phyloP scores from a whole-genome alignment of 169 alveolate genomes.

The Plasmodium falciparum region DNA sequence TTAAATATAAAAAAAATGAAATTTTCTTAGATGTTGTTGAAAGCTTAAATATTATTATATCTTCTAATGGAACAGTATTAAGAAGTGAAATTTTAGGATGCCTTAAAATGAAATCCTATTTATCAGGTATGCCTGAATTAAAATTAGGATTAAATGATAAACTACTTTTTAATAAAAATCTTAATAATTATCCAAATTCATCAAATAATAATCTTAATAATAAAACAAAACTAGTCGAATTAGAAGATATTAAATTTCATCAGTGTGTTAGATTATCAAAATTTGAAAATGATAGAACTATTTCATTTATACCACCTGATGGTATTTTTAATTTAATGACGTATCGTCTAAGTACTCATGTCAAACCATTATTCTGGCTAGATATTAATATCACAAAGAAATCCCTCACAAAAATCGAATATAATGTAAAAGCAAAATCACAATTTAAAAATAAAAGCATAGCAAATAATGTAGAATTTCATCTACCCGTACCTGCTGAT shows the following conservation, averaged over 20 bases:
- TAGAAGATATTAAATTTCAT: slow-evolving; percentile 99
- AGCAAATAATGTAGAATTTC: slow-evolving; percentile 98
- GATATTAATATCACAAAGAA: slow-evolving; percentile 94
- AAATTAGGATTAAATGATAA: slow-evolving; percentile 98
- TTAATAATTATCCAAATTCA: slow-evolving; percentile 40
- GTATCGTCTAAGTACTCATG: slow-evolving; percentile 96
- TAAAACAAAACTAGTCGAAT: slow-evolving; percentile 92
- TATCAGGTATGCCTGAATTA: slow-evolving; percentile 99
- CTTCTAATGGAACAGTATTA: slow-evolving; percentile 92
- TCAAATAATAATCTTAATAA: slow-evolving; percentile 64
- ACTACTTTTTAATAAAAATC: slow-evolving; percentile 85
- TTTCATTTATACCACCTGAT: slow-evolving; percentile 99
- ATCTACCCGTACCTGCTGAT: slow-evolving; percentile 99
- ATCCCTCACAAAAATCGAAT: slow-evolving; percentile 94
- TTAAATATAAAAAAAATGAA: slow-evolving; percentile 98
- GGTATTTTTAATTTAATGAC: slow-evolving; percentile 99
- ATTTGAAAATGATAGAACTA: slow-evolving; percentile 94
- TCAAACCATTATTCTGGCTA: slow-evolving; percentile 97
- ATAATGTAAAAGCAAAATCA: slow-evolving; percentile 93
- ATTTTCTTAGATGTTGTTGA: slow-evolving; percentile 99
- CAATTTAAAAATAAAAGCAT: slow-evolving; percentile 95
- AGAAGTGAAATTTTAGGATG: slow-evolving; percentile 98
- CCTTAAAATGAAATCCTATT: slow-evolving; percentile 95
- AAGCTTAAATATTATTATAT: slow-evolving; percentile 93
- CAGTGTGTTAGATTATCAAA: slow-evolving; percentile 94